phyloP scores from a whole-genome alignment of 345 rosid genomes.

The Geranium brycei region DNA sequence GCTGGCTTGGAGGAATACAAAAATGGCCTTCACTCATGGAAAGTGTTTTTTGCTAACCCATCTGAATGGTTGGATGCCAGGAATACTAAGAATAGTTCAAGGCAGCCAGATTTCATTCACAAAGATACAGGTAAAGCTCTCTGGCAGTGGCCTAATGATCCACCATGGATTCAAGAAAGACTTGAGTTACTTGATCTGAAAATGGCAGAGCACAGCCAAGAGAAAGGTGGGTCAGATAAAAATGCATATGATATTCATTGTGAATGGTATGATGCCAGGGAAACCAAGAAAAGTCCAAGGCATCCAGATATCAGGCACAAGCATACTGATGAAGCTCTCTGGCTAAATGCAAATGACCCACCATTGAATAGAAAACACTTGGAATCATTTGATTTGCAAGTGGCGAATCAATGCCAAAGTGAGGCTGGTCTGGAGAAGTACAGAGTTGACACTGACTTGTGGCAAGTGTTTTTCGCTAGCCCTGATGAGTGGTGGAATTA shows the following conservation, averaged over 20 bases:
- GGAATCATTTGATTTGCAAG: no score
- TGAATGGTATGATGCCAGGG: no score
- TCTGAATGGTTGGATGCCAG: slow-evolving; percentile 86
- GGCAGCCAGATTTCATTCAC: slow-evolving; percentile 58
- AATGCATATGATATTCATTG: no score
- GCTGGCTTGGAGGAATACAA: slow-evolving; percentile 12
- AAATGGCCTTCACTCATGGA: slow-evolving; percentile 51
- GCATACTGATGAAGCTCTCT: no score
- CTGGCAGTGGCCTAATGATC: slow-evolving; percentile 42
- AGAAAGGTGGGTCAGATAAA: not conserved
- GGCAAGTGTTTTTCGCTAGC: slow-evolving; percentile 53
- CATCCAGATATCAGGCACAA: no score
- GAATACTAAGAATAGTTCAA: slow-evolving; percentile 28
- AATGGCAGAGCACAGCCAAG: slow-evolving; percentile 18
- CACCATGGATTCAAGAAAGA: slow-evolving; percentile 54
- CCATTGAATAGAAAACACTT: no score
- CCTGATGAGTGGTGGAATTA: slow-evolving; percentile 85
- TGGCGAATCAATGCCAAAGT: no score
- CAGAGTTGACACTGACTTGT: no score
- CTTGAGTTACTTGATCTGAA: slow-evolving; percentile 43
- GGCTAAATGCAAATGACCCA: no score
- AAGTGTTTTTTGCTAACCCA: slow-evolving; percentile 52
- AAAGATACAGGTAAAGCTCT: slow-evolving; percentile 57
- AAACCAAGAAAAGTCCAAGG: no score
- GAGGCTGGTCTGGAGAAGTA: no score